Evolutionary conservation across 192 early-diverging fungal genomes (phyloP).

Genomic region (Backusella westeae): DNA sequence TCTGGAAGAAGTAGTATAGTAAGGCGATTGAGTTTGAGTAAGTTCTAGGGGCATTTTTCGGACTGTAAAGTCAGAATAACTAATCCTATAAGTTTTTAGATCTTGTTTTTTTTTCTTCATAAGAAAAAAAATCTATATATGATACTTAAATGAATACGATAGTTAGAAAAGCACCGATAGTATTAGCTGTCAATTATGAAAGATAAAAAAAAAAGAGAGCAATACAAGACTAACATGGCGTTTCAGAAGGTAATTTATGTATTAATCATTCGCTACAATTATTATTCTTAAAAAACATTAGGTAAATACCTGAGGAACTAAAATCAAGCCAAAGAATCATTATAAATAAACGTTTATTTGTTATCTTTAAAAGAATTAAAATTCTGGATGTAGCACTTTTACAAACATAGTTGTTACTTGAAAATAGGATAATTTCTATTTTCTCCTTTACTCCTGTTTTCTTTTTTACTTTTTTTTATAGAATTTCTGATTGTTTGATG

Average conservation of each 20-base stretch:
- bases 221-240: not conserved
- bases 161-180: not conserved
- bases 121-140: too few relatives aligned
- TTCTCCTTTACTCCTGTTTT: slow-evolving; percentile 1
- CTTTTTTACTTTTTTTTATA: not conserved
- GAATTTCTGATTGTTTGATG: not conserved
- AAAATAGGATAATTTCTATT: not conserved
- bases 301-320: not conserved
- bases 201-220: not conserved
- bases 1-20: too few relatives aligned
- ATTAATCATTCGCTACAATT: not conserved
- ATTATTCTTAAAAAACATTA: not conserved
- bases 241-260: not conserved
- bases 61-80: too few relatives aligned
- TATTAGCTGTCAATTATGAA: not conserved
- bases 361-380: not conserved
- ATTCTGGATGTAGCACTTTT: not conserved
- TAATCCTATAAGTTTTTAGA: too few relatives aligned
- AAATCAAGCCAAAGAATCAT: not conserved
- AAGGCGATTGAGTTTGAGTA: too few relatives aligned
- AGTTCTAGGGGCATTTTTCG: too few relatives aligned
- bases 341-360: not conserved
- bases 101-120: too few relatives aligned
- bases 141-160: not conserved
- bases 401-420: not conserved